Conservation (phyloP, 2,329 filamentous ascomycete species). For the Trichoderma semiorbis region DNA sequence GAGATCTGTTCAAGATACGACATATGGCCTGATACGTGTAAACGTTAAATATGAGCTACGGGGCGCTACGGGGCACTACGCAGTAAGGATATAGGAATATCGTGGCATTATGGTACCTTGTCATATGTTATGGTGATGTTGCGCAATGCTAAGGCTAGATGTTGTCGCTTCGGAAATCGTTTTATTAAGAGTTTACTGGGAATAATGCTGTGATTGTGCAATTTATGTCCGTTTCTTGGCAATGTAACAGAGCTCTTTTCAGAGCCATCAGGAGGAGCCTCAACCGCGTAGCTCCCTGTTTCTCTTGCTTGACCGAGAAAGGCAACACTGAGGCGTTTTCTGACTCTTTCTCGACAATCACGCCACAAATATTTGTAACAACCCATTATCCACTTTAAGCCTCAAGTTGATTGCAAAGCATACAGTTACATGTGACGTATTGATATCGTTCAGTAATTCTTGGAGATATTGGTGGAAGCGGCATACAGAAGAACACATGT, state of each 20-base stretch:
- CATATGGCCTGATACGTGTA: neutral
- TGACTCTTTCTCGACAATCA: neutral
- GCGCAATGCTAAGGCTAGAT: neutral
- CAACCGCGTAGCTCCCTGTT: neutral
- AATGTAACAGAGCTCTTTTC: neutral
- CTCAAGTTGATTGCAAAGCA: neutral
- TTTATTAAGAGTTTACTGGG: neutral
- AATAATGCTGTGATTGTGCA: neutral
- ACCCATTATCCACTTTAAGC: neutral
- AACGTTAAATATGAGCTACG: neutral
- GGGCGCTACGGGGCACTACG: neutral
- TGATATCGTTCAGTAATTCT: neutral
- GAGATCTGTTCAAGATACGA: neutral
- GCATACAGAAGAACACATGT: neutral
- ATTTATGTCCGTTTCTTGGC: neutral
- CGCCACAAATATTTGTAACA: neutral
- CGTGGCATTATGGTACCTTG: neutral
- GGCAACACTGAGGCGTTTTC: neutral
- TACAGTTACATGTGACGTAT: neutral
- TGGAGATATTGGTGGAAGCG: neutral
- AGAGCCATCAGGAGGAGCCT: neutral
- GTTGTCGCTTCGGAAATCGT: neutral
- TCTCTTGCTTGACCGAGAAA: neutral
- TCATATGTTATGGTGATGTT: neutral
- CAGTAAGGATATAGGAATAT: neutral